Conservation (phyloP, 805 yeast genomes). For the Starmerella lactis-condensi region DNA sequence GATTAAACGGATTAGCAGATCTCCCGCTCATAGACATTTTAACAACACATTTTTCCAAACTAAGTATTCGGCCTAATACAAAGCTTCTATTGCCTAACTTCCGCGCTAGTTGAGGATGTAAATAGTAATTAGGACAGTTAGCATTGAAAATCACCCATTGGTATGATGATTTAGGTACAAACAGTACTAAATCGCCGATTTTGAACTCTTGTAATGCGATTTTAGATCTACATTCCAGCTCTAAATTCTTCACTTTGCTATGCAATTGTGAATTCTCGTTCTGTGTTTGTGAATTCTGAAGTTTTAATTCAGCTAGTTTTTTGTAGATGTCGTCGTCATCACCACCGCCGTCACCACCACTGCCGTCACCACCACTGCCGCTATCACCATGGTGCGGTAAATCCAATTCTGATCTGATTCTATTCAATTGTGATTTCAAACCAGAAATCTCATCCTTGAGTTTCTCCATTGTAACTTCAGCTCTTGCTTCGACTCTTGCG, state of each 20-base stretch:
- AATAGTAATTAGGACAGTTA: conserved; percentile 69
- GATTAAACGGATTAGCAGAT: conserved; percentile 45
- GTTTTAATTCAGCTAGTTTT: too few species aligned
- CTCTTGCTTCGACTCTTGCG: too few species aligned
- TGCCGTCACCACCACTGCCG: too few species aligned
- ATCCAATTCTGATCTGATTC: too few species aligned
- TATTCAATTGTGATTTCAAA: too few species aligned
- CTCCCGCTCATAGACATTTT: too few species aligned
- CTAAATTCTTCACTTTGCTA: conserved; percentile 19
- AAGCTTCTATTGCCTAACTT: conserved; percentile 42
- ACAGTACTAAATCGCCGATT: conserved; percentile 60
- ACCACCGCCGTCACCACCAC: too few species aligned
- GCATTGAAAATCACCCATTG: conserved; percentile 94
- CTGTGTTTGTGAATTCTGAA: too few species aligned
- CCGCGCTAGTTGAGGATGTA: conserved; percentile 30
- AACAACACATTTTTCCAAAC: conserved; percentile 32
- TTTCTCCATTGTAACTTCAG: too few species aligned
- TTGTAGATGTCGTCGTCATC: too few species aligned
- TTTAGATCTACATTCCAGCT: conserved; percentile 28
- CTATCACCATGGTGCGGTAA: too few species aligned
- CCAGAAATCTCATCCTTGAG: too few species aligned
- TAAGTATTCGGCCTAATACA: conserved; percentile 54
- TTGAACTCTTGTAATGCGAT: conserved; percentile 52
- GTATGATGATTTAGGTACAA: conserved; percentile 47
- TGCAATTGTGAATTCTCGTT: conserved; percentile 43